A percentile compares a stretch with the other conserved stretches of the same genome.
Evolutionary conservation across 2,329 filamentous ascomycete species (phyloP).

Genomic region (Xylaria sp.): DNA sequence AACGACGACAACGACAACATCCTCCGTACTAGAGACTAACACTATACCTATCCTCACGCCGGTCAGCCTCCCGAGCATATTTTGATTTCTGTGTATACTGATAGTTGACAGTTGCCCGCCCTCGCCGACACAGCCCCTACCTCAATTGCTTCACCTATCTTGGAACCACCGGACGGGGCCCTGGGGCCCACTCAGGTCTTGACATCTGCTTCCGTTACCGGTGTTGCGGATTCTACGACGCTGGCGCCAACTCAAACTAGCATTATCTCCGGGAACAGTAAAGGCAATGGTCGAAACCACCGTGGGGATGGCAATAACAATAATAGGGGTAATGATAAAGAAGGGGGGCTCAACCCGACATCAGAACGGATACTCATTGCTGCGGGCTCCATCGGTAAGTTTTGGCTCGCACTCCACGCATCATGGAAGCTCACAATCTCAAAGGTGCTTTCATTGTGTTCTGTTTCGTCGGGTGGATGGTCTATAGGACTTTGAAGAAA

Average conservation of each 20-base stretch:
- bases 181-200: background rate
- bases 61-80: conserved; percentile 6
- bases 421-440: conserved; percentile 15
- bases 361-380: conserved; percentile 48
- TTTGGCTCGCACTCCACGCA: background rate
- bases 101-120: conserved; percentile 14
- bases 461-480: conserved; percentile 57
- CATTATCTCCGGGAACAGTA: background rate
- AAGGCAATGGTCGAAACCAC: background rate
- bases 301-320: background rate
- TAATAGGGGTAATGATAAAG: conserved; percentile 17
- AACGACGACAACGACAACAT: background rate
- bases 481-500: conserved; percentile 53
- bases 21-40: background rate
- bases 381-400: conserved; percentile 50
- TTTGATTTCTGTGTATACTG: background rate
- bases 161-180: background rate
- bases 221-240: conserved; percentile 11
- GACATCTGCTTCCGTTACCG: background rate
- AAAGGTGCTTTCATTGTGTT: conserved; percentile 58
- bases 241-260: conserved; percentile 7
- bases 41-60: background rate
- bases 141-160: background rate
- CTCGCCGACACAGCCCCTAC: background rate
- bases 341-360: conserved; percentile 16